phyloP scores from a whole-genome alignment of 2,329 filamentous ascomycete species.

The Ophiostoma sp. region DNA sequence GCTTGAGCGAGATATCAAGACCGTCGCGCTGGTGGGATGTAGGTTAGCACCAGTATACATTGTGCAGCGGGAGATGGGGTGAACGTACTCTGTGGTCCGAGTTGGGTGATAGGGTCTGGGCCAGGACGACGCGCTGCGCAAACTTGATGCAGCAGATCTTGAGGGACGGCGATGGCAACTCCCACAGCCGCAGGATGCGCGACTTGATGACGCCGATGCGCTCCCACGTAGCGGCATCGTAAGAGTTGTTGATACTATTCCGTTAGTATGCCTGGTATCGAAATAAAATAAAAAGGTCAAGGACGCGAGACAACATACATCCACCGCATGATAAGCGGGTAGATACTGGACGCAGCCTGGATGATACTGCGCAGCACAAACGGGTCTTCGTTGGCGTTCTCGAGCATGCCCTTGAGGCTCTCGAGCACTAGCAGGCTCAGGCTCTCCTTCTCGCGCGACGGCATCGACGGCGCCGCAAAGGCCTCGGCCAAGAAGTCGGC shows the following conservation, averaged over 20 bases:
- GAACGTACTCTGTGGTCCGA: slow-evolving; percentile 58
- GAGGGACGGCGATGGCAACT: slow-evolving; percentile 67
- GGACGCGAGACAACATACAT: slow-evolving; percentile 61
- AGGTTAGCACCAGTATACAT: slow-evolving; percentile 46
- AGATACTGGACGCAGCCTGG: slow-evolving; percentile 85
- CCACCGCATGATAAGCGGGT: slow-evolving; percentile 85
- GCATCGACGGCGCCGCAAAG: slow-evolving; percentile 83
- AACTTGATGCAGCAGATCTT: slow-evolving; percentile 97
- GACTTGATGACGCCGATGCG: slow-evolving; percentile 84
- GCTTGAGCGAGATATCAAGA: slow-evolving; percentile 77
- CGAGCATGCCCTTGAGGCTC: slow-evolving; percentile 64
- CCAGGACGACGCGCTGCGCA: slow-evolving; percentile 83
- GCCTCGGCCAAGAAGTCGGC: slow-evolving; percentile 93
- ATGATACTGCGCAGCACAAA: slow-evolving; percentile 80
- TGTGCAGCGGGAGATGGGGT: background rate
- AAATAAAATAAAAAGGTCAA: slow-evolving; percentile 1
- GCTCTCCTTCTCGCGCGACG: slow-evolving; percentile 71
- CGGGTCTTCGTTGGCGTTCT: slow-evolving; percentile 68
- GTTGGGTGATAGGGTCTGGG: slow-evolving; percentile 79
- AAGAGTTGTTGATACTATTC: slow-evolving; percentile 74
- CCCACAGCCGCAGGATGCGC: slow-evolving; percentile 83
- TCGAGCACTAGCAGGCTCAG: slow-evolving; percentile 72
- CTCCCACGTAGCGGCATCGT: slow-evolving; percentile 78
- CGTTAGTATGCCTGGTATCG: slow-evolving; percentile 28
- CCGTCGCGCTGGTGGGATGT: slow-evolving; percentile 53